Evolutionary conservation across 768 basidiomycete species (phyloP), one percentile per base, ranked within the genome.

Genomic region (Lactarius tabidus): DNA sequence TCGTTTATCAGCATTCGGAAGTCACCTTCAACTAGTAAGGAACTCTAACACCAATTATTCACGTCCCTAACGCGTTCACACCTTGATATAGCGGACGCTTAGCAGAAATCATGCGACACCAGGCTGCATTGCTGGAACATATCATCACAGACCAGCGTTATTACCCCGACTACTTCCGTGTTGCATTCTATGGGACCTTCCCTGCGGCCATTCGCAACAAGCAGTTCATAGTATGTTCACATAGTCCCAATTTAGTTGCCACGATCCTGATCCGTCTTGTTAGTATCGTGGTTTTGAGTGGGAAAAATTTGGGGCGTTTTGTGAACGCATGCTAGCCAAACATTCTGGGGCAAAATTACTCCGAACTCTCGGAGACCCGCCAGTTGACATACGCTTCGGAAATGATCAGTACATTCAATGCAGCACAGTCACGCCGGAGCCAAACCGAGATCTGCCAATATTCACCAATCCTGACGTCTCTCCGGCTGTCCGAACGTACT

Each of bases 221-320:
- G 74, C 91, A 94, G 64, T 98, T 95, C 77, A 88, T 96, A 66
- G 93, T 95, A 66, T 83, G 80, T 57, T 4, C 18, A n/a, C n/a
- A 31, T 17, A 48, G 54, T 23, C 15, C 33, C 54, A 35, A 23
- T 39, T 48, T 55, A 5, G 20, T 33, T 18, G 7, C 7, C 45
- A 14, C 51, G 36, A 18, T 35, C 15, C 39, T 60, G 39, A 69
- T 66, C 58, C 60, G 29, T 53, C 54, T 33, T 26, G 4, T 58
- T 61, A 94, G 92, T 95, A 95, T 74, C 92, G 96, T 53, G 96
- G 95, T 1, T 91, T 87, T 72, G 93, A 94, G 72, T 94, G 91
- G 93, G 95, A 98, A 77, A 95, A 92, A 71, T 93, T 87, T 67
- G 88, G 88, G 8, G 84, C 89, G 3, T 93, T 91, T 78, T 93